These are phyloP conservation scores for Trichosanthes cucumerina DNA, from an alignment of 306 rosid genomes.

Conservation along the genomic window DNA sequence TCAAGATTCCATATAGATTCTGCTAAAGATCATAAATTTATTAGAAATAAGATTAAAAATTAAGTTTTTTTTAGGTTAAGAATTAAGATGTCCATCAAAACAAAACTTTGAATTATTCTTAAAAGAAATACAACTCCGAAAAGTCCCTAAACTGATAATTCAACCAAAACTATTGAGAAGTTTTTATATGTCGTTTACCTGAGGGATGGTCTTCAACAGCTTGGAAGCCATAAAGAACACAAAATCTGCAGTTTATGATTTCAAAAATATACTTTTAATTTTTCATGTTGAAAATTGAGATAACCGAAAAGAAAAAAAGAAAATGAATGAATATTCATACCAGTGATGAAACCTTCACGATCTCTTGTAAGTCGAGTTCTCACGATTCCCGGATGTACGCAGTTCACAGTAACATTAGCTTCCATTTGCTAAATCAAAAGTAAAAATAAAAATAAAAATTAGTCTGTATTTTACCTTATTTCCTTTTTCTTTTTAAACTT, in stretches of 20 bases:
- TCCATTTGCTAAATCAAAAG: conserved; percentile 45
- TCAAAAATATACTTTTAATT: neutral
- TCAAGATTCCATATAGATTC: no score
- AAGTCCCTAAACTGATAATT: neutral
- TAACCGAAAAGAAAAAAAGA: neutral
- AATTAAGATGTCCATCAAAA: no score
- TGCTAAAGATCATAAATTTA: no score
- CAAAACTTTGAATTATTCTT: no score
- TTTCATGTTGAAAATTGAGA: neutral
- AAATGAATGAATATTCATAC: conserved; percentile 10
- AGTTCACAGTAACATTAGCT: conserved; percentile 76
- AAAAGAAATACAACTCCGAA: no score
- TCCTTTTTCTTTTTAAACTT: no score
- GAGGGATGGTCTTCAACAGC: conserved; percentile 82
- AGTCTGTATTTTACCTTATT: no score
- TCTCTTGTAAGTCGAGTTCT: conserved; percentile 94
- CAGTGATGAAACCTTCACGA: conserved; percentile 82
- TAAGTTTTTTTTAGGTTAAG: no score
- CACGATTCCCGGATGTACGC: conserved; percentile 92
- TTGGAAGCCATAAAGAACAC: conserved; percentile 75
- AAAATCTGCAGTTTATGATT: conserved; percentile 44
- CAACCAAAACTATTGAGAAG: neutral
- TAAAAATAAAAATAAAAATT: no score
- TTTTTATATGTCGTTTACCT: conserved; percentile 8
- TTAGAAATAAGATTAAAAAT: no score